Percentiles rank a stretch among this genome's conserved stretches.
Evolutionary conservation across 139 green algal genomes (phyloP).

Genomic region (Volvox africanus): DNA sequence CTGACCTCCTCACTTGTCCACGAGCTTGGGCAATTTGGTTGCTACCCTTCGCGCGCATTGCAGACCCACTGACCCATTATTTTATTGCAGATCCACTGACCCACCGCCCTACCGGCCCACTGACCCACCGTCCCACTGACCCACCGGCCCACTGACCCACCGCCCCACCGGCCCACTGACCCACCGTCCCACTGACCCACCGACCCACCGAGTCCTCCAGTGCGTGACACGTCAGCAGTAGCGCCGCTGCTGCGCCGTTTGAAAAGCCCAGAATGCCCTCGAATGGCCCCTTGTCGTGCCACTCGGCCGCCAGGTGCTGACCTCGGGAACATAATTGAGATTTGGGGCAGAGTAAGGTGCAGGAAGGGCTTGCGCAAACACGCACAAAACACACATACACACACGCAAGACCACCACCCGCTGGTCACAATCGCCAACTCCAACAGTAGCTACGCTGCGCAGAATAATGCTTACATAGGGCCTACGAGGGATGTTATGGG

Average conservation of each 20-base stretch:
- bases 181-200: neutral
- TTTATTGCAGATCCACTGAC: no score
- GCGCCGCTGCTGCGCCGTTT: conserved; percentile 68
- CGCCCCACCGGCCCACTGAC: neutral
- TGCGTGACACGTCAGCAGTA: conserved; percentile 50
- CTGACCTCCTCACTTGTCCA: neutral
- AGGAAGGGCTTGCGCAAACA: no score
- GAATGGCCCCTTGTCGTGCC: conserved; percentile 27
- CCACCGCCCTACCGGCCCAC: neutral
- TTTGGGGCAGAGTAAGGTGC: no score
- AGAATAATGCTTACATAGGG: no score
- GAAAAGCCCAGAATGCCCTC: conserved; percentile 68
- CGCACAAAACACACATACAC: no score
- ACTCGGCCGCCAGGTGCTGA: conserved; percentile 10
- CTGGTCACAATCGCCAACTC: no score
- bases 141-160: neutral
- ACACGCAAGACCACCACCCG: no score
- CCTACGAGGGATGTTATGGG: no score
- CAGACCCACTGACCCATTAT: neutral
- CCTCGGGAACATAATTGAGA: no score
- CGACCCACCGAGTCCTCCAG: neutral
- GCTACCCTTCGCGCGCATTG: no score
- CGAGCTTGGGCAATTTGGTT: no score
- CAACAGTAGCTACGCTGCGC: no score
- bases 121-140: neutral